Percentiles rank a stretch among this genome's conserved stretches.
These are phyloP conservation scores for Penicillium sp. DNA, from an alignment of 2,329 filamentous ascomycete genomes.

Conservation along the genomic window DNA sequence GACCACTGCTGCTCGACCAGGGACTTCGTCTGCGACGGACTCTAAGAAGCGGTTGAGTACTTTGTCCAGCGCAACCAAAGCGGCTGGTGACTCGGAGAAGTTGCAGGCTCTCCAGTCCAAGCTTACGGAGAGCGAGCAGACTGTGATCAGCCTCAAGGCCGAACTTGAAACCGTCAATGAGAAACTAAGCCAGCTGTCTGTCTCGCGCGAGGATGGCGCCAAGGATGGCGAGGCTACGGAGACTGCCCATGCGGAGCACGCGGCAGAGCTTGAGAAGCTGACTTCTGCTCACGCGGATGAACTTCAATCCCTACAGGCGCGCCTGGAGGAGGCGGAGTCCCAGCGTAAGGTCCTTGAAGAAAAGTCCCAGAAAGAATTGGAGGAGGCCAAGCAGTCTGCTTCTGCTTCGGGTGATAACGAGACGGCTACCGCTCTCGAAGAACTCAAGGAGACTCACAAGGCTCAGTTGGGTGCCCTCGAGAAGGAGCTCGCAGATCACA, in stretches of 20 bases:
- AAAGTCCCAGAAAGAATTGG: conserved; percentile 36
- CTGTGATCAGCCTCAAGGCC: conserved; percentile 29
- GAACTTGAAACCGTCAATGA: conserved; percentile 36
- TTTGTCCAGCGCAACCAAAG: conserved; percentile 22
- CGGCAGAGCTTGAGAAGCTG: conserved; percentile 33
- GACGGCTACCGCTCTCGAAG: conserved; percentile 33
- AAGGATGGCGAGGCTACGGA: conserved; percentile 23
- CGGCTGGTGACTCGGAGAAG: conserved; percentile 32
- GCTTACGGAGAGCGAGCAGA: conserved; percentile 36
- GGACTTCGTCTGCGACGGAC: conserved; percentile 24
- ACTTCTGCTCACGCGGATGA: conserved; percentile 31
- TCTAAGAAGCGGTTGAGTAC: conserved; percentile 39
- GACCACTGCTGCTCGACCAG: conserved; percentile 19
- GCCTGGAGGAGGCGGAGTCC: conserved; percentile 35
- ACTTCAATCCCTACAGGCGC: conserved; percentile 30
- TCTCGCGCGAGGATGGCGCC: conserved; percentile 24
- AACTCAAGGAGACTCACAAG: conserved; percentile 36
- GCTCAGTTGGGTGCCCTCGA: conserved; percentile 35
- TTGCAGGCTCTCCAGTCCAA: conserved; percentile 34
- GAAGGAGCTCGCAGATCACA: conserved; percentile 33
- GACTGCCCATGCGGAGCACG: conserved; percentile 29
- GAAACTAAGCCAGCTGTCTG: conserved; percentile 31
- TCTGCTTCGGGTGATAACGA: conserved; percentile 35
- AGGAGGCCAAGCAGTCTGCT: conserved; percentile 37
- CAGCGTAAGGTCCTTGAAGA: conserved; percentile 37